Base-by-base conservation (phyloP, 108 stramenopile species). In the Cylindrotheca closterium region DNA sequence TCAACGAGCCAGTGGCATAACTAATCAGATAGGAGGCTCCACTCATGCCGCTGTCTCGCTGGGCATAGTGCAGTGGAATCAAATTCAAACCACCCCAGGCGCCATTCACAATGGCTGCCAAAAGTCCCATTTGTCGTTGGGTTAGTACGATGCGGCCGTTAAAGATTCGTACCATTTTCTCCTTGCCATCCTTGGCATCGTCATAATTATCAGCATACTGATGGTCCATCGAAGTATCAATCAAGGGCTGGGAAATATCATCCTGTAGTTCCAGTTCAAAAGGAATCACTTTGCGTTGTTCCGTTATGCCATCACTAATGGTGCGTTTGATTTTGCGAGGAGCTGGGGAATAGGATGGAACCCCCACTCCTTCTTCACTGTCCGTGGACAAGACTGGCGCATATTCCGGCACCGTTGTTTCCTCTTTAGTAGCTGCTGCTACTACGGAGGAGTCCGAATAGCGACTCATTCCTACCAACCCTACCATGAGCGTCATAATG, bases 1-100 rank as follows among this genome's bases (percentile, higher is more conserved):
- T 12, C 79, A 78, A 72, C 0, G 75, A 65, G 29, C 84, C 84
- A 47, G 60, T 70, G 4, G 67, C 79, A 66, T 74, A 81, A 3
- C 61, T 65, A 22, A 85, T 68, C 0, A 85, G 54, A 47, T 78
- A 85, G 1, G 61, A 58, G 15, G 81, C 73, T 12, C 73, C 73
- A 30, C 37, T 32, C 28, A 68, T 48, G 12, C 61, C 74, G 42
- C 46, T 51, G 18, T 75, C 47, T 22, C 72, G 30, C 22, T 34
- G 47, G 10, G 85, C 85, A 64, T 68, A 86, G 32, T 86, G 80
- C 8, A 86, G 51, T 7, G 85, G 85, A 30, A 86, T 66, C 45
- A 86, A 30, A 34, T 75, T 83, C 22, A 71, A 56, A 0, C 82
- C 77, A 60, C 74, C 74, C 71, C 81, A 76, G 37, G 58, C 49